Evolutionary conservation across 192 early-diverging fungal species (phyloP).

Genomic region (Linnemannia exigua): DNA sequence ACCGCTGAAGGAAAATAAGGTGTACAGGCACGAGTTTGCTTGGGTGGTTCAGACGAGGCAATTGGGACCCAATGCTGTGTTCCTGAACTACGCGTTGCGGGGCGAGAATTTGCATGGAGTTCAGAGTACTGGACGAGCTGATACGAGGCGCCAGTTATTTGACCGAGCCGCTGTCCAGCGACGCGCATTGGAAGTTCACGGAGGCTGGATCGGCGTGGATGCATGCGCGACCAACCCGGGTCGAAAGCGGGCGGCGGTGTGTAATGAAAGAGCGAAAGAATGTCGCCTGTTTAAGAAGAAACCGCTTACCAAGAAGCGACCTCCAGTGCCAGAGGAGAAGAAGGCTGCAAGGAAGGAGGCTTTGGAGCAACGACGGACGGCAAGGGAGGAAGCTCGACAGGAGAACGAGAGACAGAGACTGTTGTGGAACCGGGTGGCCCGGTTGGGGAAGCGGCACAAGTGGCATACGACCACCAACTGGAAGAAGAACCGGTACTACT

Average conservation of each 20-base stretch:
- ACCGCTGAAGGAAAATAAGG: neutral
- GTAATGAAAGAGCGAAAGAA: neutral
- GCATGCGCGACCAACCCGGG: constrained; percentile 2
- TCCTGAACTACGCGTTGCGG: neutral
- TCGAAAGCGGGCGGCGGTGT: neutral
- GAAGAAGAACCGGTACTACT: neutral
- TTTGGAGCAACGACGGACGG: neutral
- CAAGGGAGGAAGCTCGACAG: neutral
- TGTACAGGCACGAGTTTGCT: neutral
- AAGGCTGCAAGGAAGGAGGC: neutral
- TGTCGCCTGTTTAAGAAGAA: neutral
- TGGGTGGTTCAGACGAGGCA: neutral
- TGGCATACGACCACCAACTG: neutral
- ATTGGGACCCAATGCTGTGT: neutral
- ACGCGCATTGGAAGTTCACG: constrained; percentile 18
- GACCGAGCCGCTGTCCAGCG: neutral
- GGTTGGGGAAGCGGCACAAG: neutral
- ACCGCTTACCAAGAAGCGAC: neutral
- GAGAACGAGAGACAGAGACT: neutral
- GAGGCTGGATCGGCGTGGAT: constrained; percentile 25
- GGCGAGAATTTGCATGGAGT: neutral
- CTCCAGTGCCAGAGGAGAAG: neutral
- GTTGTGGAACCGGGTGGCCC: neutral
- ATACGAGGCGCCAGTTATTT: neutral
- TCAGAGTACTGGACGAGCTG: neutral